phyloP scores from a whole-genome alignment of 129 eudicot genomes.

The Scalesia atractyloides region DNA sequence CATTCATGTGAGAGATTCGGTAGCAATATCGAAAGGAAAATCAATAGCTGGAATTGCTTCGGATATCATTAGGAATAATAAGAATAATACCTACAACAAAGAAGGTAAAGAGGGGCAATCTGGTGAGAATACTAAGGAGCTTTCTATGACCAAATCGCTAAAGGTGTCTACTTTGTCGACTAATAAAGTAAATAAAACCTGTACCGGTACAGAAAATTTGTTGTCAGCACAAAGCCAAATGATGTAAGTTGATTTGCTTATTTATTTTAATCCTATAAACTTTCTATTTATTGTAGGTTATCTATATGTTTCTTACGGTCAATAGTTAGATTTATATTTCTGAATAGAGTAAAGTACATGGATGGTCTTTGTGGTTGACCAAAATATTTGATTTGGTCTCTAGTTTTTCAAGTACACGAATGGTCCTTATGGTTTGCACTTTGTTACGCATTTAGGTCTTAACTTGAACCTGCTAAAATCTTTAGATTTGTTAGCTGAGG shows the following conservation, averaged over 20 bases:
- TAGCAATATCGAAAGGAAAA: conserved; percentile 18
- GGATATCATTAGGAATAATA: conserved; percentile 16
- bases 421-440: no score
- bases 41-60: conserved; percentile 26
- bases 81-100: not conserved
- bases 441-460: no score
- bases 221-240: conserved; percentile 50
- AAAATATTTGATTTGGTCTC: no score
- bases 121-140: conserved; percentile 35
- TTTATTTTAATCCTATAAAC: not conserved
- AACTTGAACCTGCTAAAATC: no score
- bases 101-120: conserved; percentile 22
- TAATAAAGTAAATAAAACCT: conserved; percentile 20
- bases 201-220: conserved; percentile 37
- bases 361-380: no score
- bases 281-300: not conserved
- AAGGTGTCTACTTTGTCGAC: conserved; percentile 26
- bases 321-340: not conserved
- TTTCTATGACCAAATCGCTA: conserved; percentile 34
- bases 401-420: no score
- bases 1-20: conserved; percentile 26
- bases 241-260: conserved; percentile 54
- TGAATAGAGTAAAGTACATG: not conserved
- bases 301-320: not conserved
- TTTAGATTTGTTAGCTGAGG: no score